Evolutionary conservation across 106 monocot species (phyloP), one percentile per base, ranked within the genome.

Genomic region (Narthecium ossifragum): DNA sequence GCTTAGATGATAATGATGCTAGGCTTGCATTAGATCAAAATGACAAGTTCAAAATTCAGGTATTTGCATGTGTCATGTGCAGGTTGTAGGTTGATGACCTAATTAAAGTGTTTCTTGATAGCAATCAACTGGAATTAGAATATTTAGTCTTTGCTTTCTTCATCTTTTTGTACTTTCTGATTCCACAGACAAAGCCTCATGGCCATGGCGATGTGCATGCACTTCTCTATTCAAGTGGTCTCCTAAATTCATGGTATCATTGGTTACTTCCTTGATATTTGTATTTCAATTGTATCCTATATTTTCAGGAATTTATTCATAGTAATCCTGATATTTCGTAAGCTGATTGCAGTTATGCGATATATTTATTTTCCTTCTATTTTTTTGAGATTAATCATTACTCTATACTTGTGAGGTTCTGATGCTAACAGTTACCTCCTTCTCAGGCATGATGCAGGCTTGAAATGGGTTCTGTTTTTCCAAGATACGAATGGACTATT

Each of bases 401-500:
- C 4, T 68, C 0, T 12, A 46, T 45, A 20, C 15, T 18, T 38
- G 9, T 49, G 8, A 21, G 30, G 40, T n/a, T 21, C 37, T 31
- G 43, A 55, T 28, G 53, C 50, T 27, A 6, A 2, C 38, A 53
- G 12, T 38, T 55, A 38, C 6, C 28, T 65, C 52, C 64, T 21
- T 6, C 30, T 51, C 51, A 96, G 96, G 96, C 74, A 69, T 34
- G 50, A 74, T 55, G 70, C 72, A 23, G 86, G 90, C 53, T 22
- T 67, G 23, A 80, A 80, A 66, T 96, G 96, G 96, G 80, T 96
- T 62, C 68, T 96, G 27, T 96, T 96, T 55, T 96, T 90, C 55
- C 96, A 96, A 73, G 96, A 96, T 66, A 96, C 96, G 31, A 96
- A 96, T 76, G 96, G 90, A 34, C 70, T 96, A 37, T 90, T 96